Conservation (phyloP, 352 stramenopile species). For the Phytopythium chamaehyphon region DNA sequence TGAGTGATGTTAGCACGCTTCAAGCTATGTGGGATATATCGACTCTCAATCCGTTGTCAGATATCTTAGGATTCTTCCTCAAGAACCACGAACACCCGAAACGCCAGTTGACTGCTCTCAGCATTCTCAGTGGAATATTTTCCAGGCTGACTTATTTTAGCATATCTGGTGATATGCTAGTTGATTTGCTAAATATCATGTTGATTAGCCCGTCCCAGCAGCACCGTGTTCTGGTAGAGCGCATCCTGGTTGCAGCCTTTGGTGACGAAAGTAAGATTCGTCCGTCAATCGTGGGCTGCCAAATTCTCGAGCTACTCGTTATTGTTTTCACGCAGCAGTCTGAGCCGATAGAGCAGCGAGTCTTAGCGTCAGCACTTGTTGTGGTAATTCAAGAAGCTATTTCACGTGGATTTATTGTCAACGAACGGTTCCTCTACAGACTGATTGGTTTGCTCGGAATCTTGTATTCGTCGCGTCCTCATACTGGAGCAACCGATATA, state of each 20-base stretch:
- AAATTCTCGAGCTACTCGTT: slow-evolving; percentile 64
- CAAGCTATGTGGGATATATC: slow-evolving; percentile 14
- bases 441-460: slow-evolving; percentile 33
- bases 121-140: slow-evolving; percentile 38
- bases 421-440: slow-evolving; percentile 54
- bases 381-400: slow-evolving; percentile 56
- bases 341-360: slow-evolving; percentile 13
- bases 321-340: slow-evolving; percentile 58
- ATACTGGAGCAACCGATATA: not conserved
- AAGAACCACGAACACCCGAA: slow-evolving; percentile 38
- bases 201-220: slow-evolving; percentile 43
- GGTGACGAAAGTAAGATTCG: slow-evolving; percentile 30
- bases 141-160: slow-evolving; percentile 32
- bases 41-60: slow-evolving; percentile 18
- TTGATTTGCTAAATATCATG: slow-evolving; percentile 58
- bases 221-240: slow-evolving; percentile 35
- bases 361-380: slow-evolving; percentile 35
- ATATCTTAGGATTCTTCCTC: slow-evolving; percentile 24
- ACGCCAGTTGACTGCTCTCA: slow-evolving; percentile 36
- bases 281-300: slow-evolving; percentile 41
- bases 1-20: slow-evolving; percentile 22
- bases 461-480: not conserved
- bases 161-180: slow-evolving; percentile 45
- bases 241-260: slow-evolving; percentile 53
- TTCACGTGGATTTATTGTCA: slow-evolving; percentile 34